phyloP scores from a whole-genome alignment of 768 basidiomycete species.

The Leucocoprinus sp. region DNA sequence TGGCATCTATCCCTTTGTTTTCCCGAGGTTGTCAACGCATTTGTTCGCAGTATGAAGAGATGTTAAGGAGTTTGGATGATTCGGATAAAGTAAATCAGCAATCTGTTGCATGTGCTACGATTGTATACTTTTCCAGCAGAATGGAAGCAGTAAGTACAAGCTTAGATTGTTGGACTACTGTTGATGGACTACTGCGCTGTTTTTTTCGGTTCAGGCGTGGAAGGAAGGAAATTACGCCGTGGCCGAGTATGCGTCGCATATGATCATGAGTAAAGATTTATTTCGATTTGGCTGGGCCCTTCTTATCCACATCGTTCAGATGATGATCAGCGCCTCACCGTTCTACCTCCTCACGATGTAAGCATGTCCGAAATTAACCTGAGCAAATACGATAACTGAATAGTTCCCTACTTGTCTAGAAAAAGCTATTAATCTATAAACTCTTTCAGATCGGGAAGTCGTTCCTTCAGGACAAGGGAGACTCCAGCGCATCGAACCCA shows the following conservation, averaged over 20 bases:
- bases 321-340: slow-evolving; percentile 55
- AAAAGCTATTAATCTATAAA: slow-evolving; percentile 65
- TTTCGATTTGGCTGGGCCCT: slow-evolving; percentile 14
- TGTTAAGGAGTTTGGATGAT: slow-evolving; percentile 51
- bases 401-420: slow-evolving; percentile 38
- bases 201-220: slow-evolving; percentile 57
- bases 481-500: slow-evolving; percentile 26
- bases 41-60: slow-evolving; percentile 61
- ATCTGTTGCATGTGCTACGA: slow-evolving; percentile 55
- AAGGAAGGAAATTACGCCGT: slow-evolving; percentile 73
- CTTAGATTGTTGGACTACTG: slow-evolving; percentile 9
- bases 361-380: slow-evolving; percentile 24
- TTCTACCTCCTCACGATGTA: slow-evolving; percentile 64
- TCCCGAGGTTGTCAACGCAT: slow-evolving; percentile 14
- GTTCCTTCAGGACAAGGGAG: slow-evolving; percentile 37
- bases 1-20: slow-evolving; percentile 16
- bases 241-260: slow-evolving; percentile 78
- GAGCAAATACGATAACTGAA: slow-evolving; percentile 21
- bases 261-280: slow-evolving; percentile 56
- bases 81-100: slow-evolving; percentile 48
- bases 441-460: slow-evolving; percentile 73
- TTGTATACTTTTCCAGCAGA: slow-evolving; percentile 69
- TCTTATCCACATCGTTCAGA: slow-evolving; percentile 35
- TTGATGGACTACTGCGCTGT: too few relatives aligned
- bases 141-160: slow-evolving; percentile 73